Conservation (phyloP, 2,329 filamentous ascomycete species). For the Aspergillus ruber region DNA sequence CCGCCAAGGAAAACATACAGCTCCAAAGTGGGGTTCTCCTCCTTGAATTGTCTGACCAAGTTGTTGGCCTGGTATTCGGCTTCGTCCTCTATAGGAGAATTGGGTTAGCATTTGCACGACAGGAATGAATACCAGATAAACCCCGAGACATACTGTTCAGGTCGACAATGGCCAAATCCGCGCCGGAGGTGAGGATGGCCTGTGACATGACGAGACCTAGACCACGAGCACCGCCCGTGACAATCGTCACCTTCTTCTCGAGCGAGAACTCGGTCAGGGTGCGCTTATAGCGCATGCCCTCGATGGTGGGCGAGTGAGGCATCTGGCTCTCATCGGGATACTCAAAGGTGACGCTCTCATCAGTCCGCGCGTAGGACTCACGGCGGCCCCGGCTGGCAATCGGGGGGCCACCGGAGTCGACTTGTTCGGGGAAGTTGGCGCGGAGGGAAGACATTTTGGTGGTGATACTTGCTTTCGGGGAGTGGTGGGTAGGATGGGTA, state of each 20-base stretch:
- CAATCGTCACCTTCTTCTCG: slow-evolving; percentile 72
- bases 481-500: background rate
- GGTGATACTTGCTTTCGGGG: background rate
- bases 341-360: slow-evolving; percentile 69
- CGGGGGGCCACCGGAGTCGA: background rate
- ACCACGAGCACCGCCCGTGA: slow-evolving; percentile 86
- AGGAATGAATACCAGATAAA: too few relatives aligned
- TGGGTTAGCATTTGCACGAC: slow-evolving; percentile 1
- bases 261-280: slow-evolving; percentile 82
- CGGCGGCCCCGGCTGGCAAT: background rate
- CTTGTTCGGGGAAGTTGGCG: background rate
- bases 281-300: slow-evolving; percentile 57
- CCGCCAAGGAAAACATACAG: slow-evolving; percentile 46
- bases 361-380: slow-evolving; percentile 58
- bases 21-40: slow-evolving; percentile 69
- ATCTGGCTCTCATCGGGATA: slow-evolving; percentile 70
- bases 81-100: slow-evolving; percentile 60
- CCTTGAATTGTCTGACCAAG: slow-evolving; percentile 67
- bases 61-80: slow-evolving; percentile 68
- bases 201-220: slow-evolving; percentile 90
- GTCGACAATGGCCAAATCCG: slow-evolving; percentile 86
- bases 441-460: background rate
- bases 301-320: slow-evolving; percentile 63
- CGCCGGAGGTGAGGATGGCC: slow-evolving; percentile 79
- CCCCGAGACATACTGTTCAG: slow-evolving; percentile 65